phyloP scores from a whole-genome alignment of 306 rosid species.

The Pyrus pyrifolia region DNA sequence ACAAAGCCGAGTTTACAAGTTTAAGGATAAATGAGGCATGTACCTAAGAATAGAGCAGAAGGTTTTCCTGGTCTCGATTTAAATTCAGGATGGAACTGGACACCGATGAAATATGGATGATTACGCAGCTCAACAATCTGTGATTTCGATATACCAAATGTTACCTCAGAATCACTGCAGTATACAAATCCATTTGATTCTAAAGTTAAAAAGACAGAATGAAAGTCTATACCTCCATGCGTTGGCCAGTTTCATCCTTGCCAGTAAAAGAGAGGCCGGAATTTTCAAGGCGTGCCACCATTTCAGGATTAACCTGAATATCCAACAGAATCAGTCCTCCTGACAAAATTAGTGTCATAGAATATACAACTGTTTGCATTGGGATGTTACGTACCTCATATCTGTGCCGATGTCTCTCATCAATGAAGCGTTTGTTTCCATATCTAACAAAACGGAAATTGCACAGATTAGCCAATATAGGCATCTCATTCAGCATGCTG shows the following conservation, averaged over 20 bases:
- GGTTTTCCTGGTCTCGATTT: constrained; percentile 89
- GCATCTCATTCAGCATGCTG: not conserved
- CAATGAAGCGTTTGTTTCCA: constrained; percentile 31
- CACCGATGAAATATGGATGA: constrained; percentile 88
- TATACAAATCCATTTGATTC: not conserved
- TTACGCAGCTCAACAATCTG: constrained; percentile 79
- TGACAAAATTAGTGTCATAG: not conserved
- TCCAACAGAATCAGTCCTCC: not conserved
- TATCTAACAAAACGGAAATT: constrained; percentile 23
- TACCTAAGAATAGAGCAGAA: constrained; percentile 81
- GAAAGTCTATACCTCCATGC: constrained; percentile 41
- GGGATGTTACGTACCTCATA: constrained; percentile 31
- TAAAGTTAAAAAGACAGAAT: not conserved
- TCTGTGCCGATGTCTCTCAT: constrained; percentile 52
- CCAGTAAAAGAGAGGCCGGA: constrained; percentile 39
- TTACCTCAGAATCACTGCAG: not conserved
- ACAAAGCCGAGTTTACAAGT: not conserved
- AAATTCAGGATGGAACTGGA: constrained; percentile 89
- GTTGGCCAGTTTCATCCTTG: constrained; percentile 36
- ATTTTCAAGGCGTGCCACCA: constrained; percentile 39
- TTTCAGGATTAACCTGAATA: constrained; percentile 41
- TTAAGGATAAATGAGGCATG: not conserved
- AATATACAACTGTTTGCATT: not conserved
- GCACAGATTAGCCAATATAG: constrained; percentile 4
- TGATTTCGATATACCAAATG: constrained; percentile 5